phyloP scores from a whole-genome alignment of 352 stramenopile genomes.

The Aphanomyces cochlioides region DNA sequence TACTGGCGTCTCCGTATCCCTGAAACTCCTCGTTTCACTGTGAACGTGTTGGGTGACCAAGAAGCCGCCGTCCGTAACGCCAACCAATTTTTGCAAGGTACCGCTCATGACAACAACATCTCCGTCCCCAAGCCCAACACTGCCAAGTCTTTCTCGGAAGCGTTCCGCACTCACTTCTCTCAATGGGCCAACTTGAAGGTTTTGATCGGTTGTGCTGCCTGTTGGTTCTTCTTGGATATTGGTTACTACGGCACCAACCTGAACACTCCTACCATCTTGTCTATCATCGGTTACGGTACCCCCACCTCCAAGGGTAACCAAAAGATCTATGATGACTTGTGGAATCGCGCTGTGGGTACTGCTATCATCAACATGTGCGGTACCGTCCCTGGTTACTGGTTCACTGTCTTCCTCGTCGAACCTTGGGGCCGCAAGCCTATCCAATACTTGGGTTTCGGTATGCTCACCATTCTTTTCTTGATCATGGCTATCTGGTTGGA shows the following conservation, averaged over 20 bases:
- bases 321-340: conserved; percentile 46
- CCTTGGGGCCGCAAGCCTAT: conserved; percentile 53
- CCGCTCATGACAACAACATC: conserved; percentile 35
- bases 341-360: conserved; percentile 44
- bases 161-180: conserved; percentile 38
- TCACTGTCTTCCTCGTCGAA: conserved; percentile 56
- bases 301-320: conserved; percentile 40
- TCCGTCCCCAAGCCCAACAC: conserved; percentile 46
- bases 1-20: conserved; percentile 50
- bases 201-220: conserved; percentile 31
- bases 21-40: conserved; percentile 44
- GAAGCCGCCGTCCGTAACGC: conserved; percentile 23
- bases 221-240: conserved; percentile 64
- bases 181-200: conserved; percentile 39
- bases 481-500: conserved; percentile 51
- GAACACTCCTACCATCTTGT: conserved; percentile 46
- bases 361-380: conserved; percentile 48
- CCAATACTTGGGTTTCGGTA: conserved; percentile 54
- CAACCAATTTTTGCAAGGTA: conserved; percentile 4
- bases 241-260: conserved; percentile 56
- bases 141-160: conserved; percentile 40
- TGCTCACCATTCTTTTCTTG: conserved; percentile 47
- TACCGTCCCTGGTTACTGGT: conserved; percentile 61
- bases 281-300: conserved; percentile 44
- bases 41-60: conserved; percentile 42